These are phyloP conservation scores for Emmonsiellopsis sp. DNA, from an alignment of 2,329 filamentous ascomycete species.

Conservation along the genomic window DNA sequence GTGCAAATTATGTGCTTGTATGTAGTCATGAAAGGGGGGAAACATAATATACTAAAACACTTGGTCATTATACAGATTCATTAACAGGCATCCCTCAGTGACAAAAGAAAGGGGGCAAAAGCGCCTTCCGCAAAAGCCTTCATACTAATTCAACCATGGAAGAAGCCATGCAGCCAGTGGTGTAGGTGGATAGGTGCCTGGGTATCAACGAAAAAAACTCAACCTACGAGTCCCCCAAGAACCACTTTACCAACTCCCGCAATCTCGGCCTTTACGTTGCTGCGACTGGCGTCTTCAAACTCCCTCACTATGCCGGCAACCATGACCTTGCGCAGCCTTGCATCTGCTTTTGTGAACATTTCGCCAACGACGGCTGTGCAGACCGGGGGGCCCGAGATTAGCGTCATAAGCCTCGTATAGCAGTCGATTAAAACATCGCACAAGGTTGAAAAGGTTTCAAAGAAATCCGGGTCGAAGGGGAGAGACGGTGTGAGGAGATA, in stretches of 20 bases:
- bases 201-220: slow-evolving; percentile 2
- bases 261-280: slow-evolving; percentile 69
- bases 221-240: slow-evolving; percentile 68
- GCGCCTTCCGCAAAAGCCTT: not conserved
- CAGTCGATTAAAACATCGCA: slow-evolving; percentile 93
- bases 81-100: not conserved
- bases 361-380: slow-evolving; percentile 67
- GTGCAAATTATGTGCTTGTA: not conserved
- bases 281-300: slow-evolving; percentile 79
- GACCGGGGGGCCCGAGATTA: slow-evolving; percentile 66
- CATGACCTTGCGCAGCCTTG: slow-evolving; percentile 77
- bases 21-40: not conserved
- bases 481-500: slow-evolving; percentile 83
- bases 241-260: slow-evolving; percentile 82
- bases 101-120: not conserved
- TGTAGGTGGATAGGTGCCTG: not conserved
- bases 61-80: not conserved
- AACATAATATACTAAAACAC: not conserved
- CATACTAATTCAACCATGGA: too few species aligned
- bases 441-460: slow-evolving; percentile 88
- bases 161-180: too few species aligned
- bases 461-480: slow-evolving; percentile 95
- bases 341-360: slow-evolving; percentile 82
- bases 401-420: slow-evolving; percentile 67
- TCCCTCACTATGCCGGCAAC: slow-evolving; percentile 80